Conservation (phyloP, 2,329 filamentous ascomycete species). For the Calcarisporium arbuscula region DNA sequence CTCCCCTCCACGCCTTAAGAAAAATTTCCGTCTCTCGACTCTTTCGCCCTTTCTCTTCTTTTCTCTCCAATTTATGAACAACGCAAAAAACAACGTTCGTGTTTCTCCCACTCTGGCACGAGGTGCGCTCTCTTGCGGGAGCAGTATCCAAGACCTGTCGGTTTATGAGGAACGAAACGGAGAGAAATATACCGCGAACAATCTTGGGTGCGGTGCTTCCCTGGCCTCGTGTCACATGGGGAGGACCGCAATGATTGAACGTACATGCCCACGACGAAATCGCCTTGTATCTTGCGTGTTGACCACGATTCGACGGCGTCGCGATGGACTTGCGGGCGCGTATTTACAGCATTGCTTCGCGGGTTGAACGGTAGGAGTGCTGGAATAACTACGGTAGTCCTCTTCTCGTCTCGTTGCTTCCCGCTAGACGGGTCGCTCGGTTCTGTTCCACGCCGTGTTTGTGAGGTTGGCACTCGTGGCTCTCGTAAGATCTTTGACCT, state of each 20-base stretch:
- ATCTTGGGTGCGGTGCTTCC: constrained; percentile 55
- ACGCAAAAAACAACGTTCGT: constrained; percentile 42
- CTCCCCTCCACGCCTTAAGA: constrained; percentile 7
- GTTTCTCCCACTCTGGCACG: constrained; percentile 36
- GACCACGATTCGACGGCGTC: background rate
- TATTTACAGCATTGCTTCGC: background rate
- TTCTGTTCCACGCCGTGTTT: no score
- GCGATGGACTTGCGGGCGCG: background rate
- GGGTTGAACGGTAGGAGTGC: no score
- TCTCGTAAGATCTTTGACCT: no score
- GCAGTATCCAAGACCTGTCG: constrained; percentile 39
- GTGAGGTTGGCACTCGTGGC: no score
- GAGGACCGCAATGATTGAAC: constrained; percentile 56
- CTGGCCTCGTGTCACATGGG: constrained; percentile 37
- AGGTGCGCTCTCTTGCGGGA: constrained; percentile 38
- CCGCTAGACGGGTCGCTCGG: no score
- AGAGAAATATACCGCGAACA: constrained; percentile 44
- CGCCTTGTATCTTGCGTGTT: background rate
- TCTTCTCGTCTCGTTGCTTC: no score
- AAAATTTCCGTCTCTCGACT: constrained; percentile 8
- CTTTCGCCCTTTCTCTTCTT: constrained; percentile 18
- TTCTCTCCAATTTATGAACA: constrained; percentile 34
- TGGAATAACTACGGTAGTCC: no score
- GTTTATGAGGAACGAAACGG: constrained; percentile 43
- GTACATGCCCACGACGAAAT: constrained; percentile 40